Evolutionary conservation across 148 eudicot species (phyloP).

Genomic region (Camellia japonica): DNA sequence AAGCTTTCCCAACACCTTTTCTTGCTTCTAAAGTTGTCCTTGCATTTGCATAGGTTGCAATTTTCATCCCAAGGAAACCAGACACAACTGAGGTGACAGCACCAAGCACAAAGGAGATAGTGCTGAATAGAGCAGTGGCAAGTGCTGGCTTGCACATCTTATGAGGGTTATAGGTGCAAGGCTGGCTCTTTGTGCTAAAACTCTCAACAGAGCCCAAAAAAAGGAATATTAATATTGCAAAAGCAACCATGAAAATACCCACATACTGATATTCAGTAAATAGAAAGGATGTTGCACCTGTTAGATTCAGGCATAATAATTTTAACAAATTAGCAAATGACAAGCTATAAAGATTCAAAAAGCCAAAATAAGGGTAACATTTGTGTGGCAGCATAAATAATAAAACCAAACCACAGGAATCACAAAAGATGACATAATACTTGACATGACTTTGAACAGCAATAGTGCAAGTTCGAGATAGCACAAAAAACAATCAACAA

Average conservation of each 20-base stretch:
- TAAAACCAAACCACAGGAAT: neutral
- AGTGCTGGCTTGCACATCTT: slow-evolving; percentile 60
- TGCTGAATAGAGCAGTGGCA: slow-evolving; percentile 61
- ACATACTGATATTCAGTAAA: slow-evolving; percentile 61
- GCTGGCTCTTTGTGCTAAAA: slow-evolving; percentile 49
- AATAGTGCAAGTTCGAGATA: neutral
- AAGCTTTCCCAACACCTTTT: slow-evolving; percentile 70
- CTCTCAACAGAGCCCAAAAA: slow-evolving; percentile 65
- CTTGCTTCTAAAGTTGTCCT: slow-evolving; percentile 64
- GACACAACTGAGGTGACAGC: slow-evolving; percentile 52
- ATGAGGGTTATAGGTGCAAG: slow-evolving; percentile 40
- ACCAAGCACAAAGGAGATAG: slow-evolving; percentile 53
- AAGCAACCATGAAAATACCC: slow-evolving; percentile 57
- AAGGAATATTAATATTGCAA: slow-evolving; percentile 54
- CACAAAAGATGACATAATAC: neutral
- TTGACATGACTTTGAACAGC: neutral
- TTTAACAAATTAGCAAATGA: neutral
- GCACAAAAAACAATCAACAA: neutral
- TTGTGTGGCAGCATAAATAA: neutral
- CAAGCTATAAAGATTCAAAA: neutral
- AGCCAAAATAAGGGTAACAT: neutral
- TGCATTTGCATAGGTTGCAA: slow-evolving; percentile 70
- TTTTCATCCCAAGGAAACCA: slow-evolving; percentile 70
- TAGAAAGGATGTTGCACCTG: slow-evolving; percentile 69
- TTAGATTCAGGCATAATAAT: neutral